Evolutionary conservation across 1,139 yeast genomes (phyloP).

Genomic region (Geotrichum fermentans): DNA sequence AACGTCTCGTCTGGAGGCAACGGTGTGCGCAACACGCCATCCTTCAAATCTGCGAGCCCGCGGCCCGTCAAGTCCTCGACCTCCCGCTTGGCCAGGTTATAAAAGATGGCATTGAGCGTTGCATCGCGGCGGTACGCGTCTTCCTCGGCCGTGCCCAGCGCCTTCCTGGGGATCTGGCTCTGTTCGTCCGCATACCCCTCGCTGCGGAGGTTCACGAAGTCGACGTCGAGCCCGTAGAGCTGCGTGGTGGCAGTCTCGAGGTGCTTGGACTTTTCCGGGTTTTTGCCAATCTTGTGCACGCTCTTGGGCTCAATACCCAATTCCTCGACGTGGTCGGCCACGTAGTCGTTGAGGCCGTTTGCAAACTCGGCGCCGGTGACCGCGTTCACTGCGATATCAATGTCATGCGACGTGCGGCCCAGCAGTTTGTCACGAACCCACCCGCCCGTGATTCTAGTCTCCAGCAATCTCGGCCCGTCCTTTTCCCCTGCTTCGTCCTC

Average conservation of each 20-base stretch:
- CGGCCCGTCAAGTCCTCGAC: constrained; percentile 80
- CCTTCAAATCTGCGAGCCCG: constrained; percentile 66
- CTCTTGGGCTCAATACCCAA: constrained; percentile 48
- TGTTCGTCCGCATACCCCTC: constrained; percentile 71
- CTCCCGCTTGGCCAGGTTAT: constrained; percentile 59
- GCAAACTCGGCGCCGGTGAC: constrained; percentile 87
- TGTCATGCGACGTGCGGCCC: constrained; percentile 73
- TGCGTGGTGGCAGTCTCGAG: constrained; percentile 93
- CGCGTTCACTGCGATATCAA: constrained; percentile 83
- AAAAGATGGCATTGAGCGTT: constrained; percentile 82
- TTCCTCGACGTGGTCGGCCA: constrained; percentile 32
- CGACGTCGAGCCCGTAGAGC: constrained; percentile 74
- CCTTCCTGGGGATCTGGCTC: constrained; percentile 67
- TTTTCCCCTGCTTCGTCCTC: neutral
- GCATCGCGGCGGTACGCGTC: constrained; percentile 95
- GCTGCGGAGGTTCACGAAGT: constrained; percentile 83
- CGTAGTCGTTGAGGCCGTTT: constrained; percentile 52
- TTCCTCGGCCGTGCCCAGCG: constrained; percentile 81
- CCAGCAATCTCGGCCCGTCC: constrained; percentile 35
- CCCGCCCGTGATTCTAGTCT: constrained; percentile 88
- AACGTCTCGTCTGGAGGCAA: constrained; percentile 79
- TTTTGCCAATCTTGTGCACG: constrained; percentile 78
- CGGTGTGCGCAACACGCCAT: constrained; percentile 81
- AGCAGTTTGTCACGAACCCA: constrained; percentile 96
- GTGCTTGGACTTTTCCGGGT: constrained; percentile 94